phyloP scores from a whole-genome alignment of 2,329 filamentous ascomycete genomes.

The Neospermospora avenae region DNA sequence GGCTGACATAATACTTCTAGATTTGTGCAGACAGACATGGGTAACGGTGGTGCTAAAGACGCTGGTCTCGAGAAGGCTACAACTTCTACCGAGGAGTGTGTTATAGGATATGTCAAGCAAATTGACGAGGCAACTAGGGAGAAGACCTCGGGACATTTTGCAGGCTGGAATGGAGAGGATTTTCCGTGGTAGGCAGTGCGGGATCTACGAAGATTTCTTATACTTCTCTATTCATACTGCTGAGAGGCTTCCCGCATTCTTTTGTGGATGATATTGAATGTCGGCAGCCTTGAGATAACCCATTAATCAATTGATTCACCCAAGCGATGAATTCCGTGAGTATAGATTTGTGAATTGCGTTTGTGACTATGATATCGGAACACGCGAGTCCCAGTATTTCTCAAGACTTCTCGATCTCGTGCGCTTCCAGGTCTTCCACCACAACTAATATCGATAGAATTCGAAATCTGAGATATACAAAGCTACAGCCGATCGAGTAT shows the following conservation, averaged over 20 bases:
- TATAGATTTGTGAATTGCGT: too few relatives aligned
- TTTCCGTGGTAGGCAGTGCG: neutral
- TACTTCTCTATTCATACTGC: neutral
- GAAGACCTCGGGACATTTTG: conserved; percentile 9
- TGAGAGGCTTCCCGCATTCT: too few relatives aligned
- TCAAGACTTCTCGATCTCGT: too few relatives aligned
- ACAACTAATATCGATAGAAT: too few relatives aligned
- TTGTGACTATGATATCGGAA: too few relatives aligned
- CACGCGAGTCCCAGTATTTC: too few relatives aligned
- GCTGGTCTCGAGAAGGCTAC: conserved; percentile 23
- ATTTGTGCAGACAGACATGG: conserved; percentile 34
- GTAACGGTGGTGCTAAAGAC: conserved; percentile 23
- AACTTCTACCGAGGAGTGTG: conserved; percentile 6
- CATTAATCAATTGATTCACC: too few relatives aligned
- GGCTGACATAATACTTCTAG: neutral
- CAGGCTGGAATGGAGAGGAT: conserved; percentile 2
- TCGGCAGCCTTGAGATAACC: too few relatives aligned
- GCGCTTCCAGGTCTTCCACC: too few relatives aligned
- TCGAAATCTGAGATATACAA: too few relatives aligned
- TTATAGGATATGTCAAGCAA: conserved; percentile 8
- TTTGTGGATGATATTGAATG: too few relatives aligned
- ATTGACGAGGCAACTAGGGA: conserved; percentile 8
- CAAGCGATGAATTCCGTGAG: too few relatives aligned
- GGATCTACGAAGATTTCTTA: neutral
- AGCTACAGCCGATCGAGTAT: neutral